A percentile compares a stretch with the other conserved stretches of the same genome.
These are phyloP conservation scores for Populus pruinosa DNA, from an alignment of 345 rosid genomes.

Conservation along the genomic window DNA sequence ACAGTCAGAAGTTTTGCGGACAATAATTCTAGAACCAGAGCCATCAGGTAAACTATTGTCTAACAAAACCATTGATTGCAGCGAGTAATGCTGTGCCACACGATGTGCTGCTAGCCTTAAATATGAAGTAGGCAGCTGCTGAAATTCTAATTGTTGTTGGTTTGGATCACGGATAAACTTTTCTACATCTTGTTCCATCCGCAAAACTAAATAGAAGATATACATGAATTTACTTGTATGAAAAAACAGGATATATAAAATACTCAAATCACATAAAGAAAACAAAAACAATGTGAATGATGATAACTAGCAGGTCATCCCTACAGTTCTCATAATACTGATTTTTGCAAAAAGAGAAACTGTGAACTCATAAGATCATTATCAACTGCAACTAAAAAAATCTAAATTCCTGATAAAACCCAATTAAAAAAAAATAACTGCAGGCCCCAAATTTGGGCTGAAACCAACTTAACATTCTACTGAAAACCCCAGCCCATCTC, in stretches of 20 bases:
- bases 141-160: conserved; percentile 67
- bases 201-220: conserved; percentile 46
- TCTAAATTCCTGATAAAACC: background rate
- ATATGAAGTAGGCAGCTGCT: conserved; percentile 77
- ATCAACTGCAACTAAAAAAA: background rate
- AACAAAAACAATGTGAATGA: background rate
- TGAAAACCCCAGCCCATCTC: background rate
- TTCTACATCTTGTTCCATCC: conserved; percentile 81
- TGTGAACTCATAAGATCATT: background rate
- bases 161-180: conserved; percentile 60
- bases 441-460: background rate
- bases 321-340: background rate
- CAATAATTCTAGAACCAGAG: conserved; percentile 64
- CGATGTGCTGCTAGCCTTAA: conserved; percentile 81
- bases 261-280: background rate
- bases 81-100: conserved; percentile 73
- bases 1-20: conserved; percentile 62
- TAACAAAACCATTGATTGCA: conserved; percentile 77
- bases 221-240: background rate
- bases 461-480: background rate
- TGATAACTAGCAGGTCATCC: background rate
- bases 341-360: background rate
- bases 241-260: background rate
- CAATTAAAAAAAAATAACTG: background rate
- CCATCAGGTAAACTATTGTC: conserved; percentile 64